These are phyloP conservation scores for Tylopilus balloui DNA, from an alignment of 768 basidiomycete genomes.

Conservation along the genomic window DNA sequence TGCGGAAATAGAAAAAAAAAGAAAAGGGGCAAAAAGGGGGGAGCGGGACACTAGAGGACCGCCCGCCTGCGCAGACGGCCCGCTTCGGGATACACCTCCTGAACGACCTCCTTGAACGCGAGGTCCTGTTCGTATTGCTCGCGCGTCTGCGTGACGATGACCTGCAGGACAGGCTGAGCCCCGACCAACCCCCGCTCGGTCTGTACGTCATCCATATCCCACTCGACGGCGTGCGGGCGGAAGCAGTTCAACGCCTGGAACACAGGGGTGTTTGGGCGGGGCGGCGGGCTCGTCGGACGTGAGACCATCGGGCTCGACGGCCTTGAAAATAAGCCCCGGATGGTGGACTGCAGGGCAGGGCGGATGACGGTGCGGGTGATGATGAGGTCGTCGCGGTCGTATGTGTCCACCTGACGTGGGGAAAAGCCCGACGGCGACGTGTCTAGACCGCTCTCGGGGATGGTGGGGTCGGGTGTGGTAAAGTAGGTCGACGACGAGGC, in stretches of 20 bases:
- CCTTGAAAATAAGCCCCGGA: constrained; percentile 26
- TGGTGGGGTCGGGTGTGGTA: constrained; percentile 14
- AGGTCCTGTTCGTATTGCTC: constrained; percentile 32
- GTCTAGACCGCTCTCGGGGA: constrained; percentile 7
- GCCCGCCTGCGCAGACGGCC: constrained; percentile 17
- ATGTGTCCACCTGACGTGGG: constrained; percentile 22
- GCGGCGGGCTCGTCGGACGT: constrained; percentile 23
- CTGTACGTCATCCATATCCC: constrained; percentile 28
- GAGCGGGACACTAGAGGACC: background rate
- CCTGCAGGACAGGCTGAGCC: constrained; percentile 27
- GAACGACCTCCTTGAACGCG: constrained; percentile 29
- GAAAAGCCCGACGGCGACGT: constrained; percentile 6
- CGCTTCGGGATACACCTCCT: constrained; percentile 27
- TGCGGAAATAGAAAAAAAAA: background rate
- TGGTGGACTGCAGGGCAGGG: constrained; percentile 26
- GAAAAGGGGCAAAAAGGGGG: background rate
- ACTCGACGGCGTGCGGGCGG: constrained; percentile 29
- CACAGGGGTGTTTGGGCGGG: constrained; percentile 21
- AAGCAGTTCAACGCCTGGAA: constrained; percentile 35
- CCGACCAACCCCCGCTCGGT: constrained; percentile 12
- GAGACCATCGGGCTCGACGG: constrained; percentile 30
- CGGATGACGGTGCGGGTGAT: constrained; percentile 38
- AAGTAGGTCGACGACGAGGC: constrained; percentile 22
- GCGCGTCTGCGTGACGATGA: constrained; percentile 33
- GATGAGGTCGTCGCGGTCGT: constrained; percentile 29